phyloP scores from a whole-genome alignment of 2,329 filamentous ascomycete species.

The Fusarium sp. region DNA sequence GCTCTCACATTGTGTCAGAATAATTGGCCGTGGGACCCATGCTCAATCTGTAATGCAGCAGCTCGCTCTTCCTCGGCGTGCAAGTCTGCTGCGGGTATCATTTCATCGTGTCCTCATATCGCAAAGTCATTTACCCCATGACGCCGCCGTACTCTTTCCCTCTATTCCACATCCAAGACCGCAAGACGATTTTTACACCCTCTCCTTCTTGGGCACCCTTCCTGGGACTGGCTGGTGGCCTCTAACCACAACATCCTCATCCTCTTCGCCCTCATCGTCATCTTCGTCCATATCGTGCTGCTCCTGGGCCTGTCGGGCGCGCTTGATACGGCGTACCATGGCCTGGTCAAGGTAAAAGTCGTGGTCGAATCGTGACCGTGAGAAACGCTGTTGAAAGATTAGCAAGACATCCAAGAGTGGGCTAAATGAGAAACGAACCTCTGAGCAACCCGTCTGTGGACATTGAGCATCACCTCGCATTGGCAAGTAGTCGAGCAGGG shows the following conservation, averaged over 20 bases:
- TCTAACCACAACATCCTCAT: conserved; percentile 42
- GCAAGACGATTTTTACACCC: neutral
- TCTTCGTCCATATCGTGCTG: conserved; percentile 55
- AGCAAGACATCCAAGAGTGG: neutral
- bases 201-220: conserved; percentile 43
- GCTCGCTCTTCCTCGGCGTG: neutral
- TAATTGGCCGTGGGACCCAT: neutral
- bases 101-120: conserved; percentile 29
- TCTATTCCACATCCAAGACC: neutral
- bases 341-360: conserved; percentile 70
- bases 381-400: conserved; percentile 57
- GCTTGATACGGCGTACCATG: conserved; percentile 69
- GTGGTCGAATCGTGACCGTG: conserved; percentile 48
- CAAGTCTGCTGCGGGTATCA: conserved; percentile 34
- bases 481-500: conserved; percentile 70
- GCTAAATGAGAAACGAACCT: conserved; percentile 54
- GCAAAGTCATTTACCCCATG: conserved; percentile 4
- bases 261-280: conserved; percentile 35
- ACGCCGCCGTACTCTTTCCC: neutral
- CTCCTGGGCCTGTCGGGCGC: conserved; percentile 59
- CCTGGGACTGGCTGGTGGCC: conserved; percentile 38
- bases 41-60: neutral
- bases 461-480: conserved; percentile 62
- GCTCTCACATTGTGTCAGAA: neutral
- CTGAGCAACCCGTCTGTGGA: conserved; percentile 73